A percentile compares a stretch with the other conserved stretches of the same genome.
These are phyloP conservation scores for Pseudogymnoascus sp. DNA, from an alignment of 2,329 filamentous ascomycete genomes.

Conservation along the genomic window DNA sequence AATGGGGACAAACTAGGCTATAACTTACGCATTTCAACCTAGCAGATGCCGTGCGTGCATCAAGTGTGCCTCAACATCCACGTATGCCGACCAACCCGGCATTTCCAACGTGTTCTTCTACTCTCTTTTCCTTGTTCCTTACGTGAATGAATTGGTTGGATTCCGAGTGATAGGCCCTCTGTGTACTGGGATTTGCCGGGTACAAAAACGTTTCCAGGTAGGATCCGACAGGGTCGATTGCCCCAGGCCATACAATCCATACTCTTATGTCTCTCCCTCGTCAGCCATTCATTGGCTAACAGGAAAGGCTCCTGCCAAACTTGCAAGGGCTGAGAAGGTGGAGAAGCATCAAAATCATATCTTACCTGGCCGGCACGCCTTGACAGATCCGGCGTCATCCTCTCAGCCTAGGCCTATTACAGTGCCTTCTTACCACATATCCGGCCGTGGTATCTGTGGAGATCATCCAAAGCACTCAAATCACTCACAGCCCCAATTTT, in stretches of 20 bases:
- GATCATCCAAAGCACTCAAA: not conserved
- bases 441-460: not conserved
- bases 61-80: not conserved
- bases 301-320: not conserved
- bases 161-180: not conserved
- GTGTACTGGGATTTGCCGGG: not conserved
- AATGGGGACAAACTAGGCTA: not conserved
- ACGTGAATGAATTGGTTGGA: conserved; percentile 4
- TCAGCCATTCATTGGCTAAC: not conserved
- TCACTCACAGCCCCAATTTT: not conserved
- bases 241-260: not conserved
- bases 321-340: not conserved
- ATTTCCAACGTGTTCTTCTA: not conserved
- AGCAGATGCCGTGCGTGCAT: conserved; percentile 5
- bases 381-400: conserved; percentile 1
- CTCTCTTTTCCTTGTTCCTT: not conserved
- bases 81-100: not conserved
- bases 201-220: conserved; percentile 3
- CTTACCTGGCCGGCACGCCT: not conserved
- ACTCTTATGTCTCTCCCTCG: not conserved
- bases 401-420: not conserved
- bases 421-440: not conserved
- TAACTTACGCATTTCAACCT: not conserved
- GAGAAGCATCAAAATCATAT: not conserved
- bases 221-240: conserved; percentile 2